Base-by-base conservation (phyloP, 345 rosid species). In the Carallia pectinifolia region DNA sequence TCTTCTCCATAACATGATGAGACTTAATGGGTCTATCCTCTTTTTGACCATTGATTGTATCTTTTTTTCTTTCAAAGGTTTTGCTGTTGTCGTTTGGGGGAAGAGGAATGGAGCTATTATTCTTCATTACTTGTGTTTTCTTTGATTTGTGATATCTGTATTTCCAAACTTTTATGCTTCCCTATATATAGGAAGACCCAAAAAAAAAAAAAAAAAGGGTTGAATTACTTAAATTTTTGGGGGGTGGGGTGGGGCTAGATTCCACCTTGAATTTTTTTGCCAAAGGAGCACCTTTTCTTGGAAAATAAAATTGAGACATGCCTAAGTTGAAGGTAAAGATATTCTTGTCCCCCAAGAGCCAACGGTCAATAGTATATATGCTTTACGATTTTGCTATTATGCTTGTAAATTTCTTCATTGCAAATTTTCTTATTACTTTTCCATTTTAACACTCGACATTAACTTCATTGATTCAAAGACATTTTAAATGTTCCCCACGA, bases 51-150 rank as follows among this genome's bases (percentile, higher is more conserved):
- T 53, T 54, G 15, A 8, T 12, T 7, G 40, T 17, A 7, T 73
- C 69, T 37, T 64, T 74, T 61, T 73, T 71, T 5, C 72, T 65
- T 65, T 72, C 77, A 59, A 7, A 47, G 9, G 8, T 31, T 47
- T 33, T 47, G 29, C 53, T 48, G 66, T 65, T 39, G 18, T 48
- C 48, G 71, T 27, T 58, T 58, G 53, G 64, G 8, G 77, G 64
- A 75, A 60, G 53, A 64, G 72, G 66, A 3, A 67, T 38, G 60
- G 76, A 68, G 74, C 60, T 72, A 27, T 71, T 76, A 37, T 58
- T 80, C 65, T 9, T 80, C 78, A 63, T 84, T 37, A 31, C 73
- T 16, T 7, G 6, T 37, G 52, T 58, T 29, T 7, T 50, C 38
- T 17, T 30, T 58, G 2, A 27, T 7, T 27, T 7, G 33, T 13